Base-by-base conservation (phyloP, 306 rosid genomes). In the Astragalus membranaceus region DNA sequence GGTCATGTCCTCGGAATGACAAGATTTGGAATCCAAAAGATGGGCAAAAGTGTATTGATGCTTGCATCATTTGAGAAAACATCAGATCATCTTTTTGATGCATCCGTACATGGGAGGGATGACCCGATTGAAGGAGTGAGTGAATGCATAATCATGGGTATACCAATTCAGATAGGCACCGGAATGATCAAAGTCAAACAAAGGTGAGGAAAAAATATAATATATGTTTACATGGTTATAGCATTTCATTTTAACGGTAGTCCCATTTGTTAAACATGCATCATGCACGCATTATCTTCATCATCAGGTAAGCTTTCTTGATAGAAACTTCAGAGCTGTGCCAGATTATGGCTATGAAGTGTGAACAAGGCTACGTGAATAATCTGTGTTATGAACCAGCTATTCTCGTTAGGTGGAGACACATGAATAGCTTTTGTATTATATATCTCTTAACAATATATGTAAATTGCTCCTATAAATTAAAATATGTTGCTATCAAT, bases 21-120 rank as follows among this genome's bases (percentile, higher is more conserved):
- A n/a, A 90, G 98, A 85, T 83, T 84, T 73, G 97, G 98, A 63
- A 87, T 93, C 70, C 88, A 84, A 64, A 88, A 90, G 80, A 93
- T 93, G 98, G 98, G 84, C 62, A 90, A 86, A 80, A 87, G 98
- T 76, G 85, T 87, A 5, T 48, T 93, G 69, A 93, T 93, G 98
- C 83, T 93, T 4, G 98, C 98, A 44, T 93, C 98, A n/a, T 93
- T 93, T 66, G 98, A 93, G 88, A 87, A 63, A 80, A 90, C 96
- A 8, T 68, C 92, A 8, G 98, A 93, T 79, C 86, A 87, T 66
- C 85, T 93, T 69, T 88, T 93, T 47, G 80, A 84, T 50, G 98
- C 96, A 46, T 73, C 90, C 14, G 82, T 85, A 12, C 87, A 64
- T 39, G 98, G 97, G 71, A 88, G 70, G 60, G 88, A 79, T 61